Evolutionary conservation across 225 moss, liverwort and hornwort species (phyloP).

Genomic region (Anthoceros angustus): DNA sequence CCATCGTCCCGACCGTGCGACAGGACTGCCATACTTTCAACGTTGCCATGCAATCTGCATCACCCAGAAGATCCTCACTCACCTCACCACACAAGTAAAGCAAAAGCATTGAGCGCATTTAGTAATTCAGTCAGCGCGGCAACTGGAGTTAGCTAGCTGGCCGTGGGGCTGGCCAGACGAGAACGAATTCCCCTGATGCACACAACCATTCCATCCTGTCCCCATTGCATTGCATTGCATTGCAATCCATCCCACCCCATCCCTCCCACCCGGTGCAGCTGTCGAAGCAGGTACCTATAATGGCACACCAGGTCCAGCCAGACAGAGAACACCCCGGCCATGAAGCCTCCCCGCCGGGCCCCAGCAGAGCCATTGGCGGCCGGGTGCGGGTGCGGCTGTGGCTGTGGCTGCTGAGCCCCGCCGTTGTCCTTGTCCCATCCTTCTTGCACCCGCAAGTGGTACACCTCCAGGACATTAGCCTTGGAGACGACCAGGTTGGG

Average conservation of each 20-base stretch:
- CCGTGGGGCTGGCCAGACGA: neutral
- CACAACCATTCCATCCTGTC: too few relatives aligned
- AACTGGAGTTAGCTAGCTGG: neutral
- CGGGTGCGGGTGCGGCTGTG: conserved; percentile 19
- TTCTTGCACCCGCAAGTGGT: conserved; percentile 62
- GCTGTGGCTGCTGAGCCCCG: neutral
- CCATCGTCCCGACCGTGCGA: conserved; percentile 77
- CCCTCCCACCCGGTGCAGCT: neutral
- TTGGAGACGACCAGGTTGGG: conserved; percentile 90
- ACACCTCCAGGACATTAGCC: conserved; percentile 84
- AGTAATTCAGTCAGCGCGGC: neutral
- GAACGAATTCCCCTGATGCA: too few relatives aligned
- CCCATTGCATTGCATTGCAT: neutral
- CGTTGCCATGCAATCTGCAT: conserved; percentile 74
- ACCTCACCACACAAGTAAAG: neutral
- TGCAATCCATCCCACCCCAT: neutral
- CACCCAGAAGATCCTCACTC: neutral
- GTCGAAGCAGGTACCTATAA: conserved; percentile 46
- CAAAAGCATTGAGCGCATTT: neutral
- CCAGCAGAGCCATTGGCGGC: conserved; percentile 35
- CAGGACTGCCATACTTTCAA: conserved; percentile 89
- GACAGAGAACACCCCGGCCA: conserved; percentile 80
- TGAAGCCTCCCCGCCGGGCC: conserved; percentile 57
- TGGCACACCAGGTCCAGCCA: conserved; percentile 91
- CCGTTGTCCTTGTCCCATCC: conserved; percentile 36